Base-by-base conservation (phyloP, 1,139 yeast species). In the Meyerozyma smithsonii region DNA sequence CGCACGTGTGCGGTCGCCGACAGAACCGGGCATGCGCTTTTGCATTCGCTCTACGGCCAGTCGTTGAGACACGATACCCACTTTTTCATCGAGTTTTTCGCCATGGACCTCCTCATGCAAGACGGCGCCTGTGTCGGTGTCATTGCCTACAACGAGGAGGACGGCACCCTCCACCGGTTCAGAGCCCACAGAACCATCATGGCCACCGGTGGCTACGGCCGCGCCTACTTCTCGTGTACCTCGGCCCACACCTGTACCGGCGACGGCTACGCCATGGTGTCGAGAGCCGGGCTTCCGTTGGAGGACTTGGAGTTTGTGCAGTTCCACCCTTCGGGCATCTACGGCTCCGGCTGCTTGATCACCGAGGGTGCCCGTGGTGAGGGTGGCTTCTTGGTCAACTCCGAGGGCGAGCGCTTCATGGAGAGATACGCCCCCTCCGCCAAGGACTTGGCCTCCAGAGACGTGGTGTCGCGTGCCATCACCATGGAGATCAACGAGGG, bases 321-420 rank as follows among this genome's bases (percentile, higher is more conserved):
- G 72, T 92, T 92, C 90, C 98, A 92, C 69, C 98, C 98, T 47
- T 89, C 97, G 32, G 98, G 98, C 78, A 92, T 92, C 65, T 92
- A 92, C 67, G 98, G 98, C 45, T 89, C 97, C 37, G 98, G 98
- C 49, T 92, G 97, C 75, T 74, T 92, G 72, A 92, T 92, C 63
- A 92, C 98, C 46, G 98, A 92, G 71, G 98, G 98, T 71, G 95
- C 97, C 51, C 86, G 98, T 76, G 98, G 98, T 78, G 98, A 92
- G 75, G 98, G 98, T 79, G 98, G 98, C 50, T 90, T 80, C 79
- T 74, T 92, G 62, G 77, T 92, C 51, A 92, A 92, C 77, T 81
- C 90, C 54, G 96, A 92, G 70, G 98, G 98, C 77, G 98, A 92
- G 75, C 84, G 98, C 70, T 92, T 92, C 68, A 92, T 92, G 98